Base-by-base conservation (phyloP, 306 rosid species). In the Abrus precatorius region DNA sequence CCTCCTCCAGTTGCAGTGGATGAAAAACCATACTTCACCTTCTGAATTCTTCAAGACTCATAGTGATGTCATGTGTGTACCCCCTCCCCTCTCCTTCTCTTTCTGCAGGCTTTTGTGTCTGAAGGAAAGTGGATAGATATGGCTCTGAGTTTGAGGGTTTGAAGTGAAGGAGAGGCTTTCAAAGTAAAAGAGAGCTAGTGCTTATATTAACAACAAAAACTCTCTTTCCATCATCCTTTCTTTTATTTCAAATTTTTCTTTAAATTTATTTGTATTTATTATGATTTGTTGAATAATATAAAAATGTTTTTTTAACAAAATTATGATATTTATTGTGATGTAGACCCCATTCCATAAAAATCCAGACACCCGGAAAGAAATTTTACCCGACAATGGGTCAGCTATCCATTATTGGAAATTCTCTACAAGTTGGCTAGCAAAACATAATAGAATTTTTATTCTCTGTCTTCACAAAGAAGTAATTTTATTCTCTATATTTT, bases 1-100 rank as follows among this genome's bases (percentile, higher is more conserved):
- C 79, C 85, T 86, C 87, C 90, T 86, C 87, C 57, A 84, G 87
- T 86, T 76, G 87, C 89, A 83, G 77, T 83, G 71, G 66, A 55
- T 45, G 27, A 59, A 77, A n/a, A 43, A 7, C 34, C 67, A 28
- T 78, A 59, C 73, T 27, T 57, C 54, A 13, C 20, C 72, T 53
- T 77, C 65, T 68, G 8, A 54, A 41, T 47, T 36, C 47, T 41
- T 34, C 43, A 11, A 14, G 5, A 45, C 40, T 79, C 6, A 47
- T 12, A 61, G 2, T 11, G 14, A 56, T 49, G 33, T 9, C 20
- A 11, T 59, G 10, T 29, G 4, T 47, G 12, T 47, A 28, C 27
- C 7, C 40, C 13, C 5, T 13, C 14, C 49, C 43, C 41, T 36
- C 40, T 36, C 40, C 4, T 38, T 74, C 76, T 41, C 55, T 79